Evolutionary conservation across 164 flowering plant genomes (phyloP).

Genomic region (Chimonanthus praecox): DNA sequence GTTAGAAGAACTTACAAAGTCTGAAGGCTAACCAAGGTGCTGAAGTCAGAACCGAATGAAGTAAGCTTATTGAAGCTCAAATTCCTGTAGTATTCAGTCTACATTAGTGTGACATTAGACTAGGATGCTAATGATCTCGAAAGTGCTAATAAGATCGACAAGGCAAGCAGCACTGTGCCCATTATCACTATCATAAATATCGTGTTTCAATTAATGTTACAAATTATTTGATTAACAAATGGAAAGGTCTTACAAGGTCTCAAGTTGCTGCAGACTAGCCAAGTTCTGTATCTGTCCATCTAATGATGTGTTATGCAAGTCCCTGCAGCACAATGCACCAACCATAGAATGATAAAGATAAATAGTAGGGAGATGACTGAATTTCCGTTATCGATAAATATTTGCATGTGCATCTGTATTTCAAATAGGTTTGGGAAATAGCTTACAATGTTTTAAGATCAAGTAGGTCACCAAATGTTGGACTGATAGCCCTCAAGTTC

Average conservation of each 20-base stretch:
- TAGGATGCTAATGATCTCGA: background rate
- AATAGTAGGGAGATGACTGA: background rate
- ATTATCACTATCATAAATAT: too few relatives aligned
- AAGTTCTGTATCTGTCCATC: constrained; percentile 68
- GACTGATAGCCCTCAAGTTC: constrained; percentile 61
- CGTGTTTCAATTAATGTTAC: too few relatives aligned
- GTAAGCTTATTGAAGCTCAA: constrained; percentile 76
- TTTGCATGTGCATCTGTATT: too few relatives aligned
- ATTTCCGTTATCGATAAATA: too few relatives aligned
- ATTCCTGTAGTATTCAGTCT: constrained; percentile 47
- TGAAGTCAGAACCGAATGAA: constrained; percentile 66
- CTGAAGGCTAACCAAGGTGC: constrained; percentile 51
- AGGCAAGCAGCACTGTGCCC: too few relatives aligned
- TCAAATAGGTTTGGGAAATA: background rate
- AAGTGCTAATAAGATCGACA: constrained; percentile 42
- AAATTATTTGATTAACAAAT: too few relatives aligned
- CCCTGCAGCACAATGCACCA: constrained; percentile 36
- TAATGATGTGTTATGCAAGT: constrained; percentile 84
- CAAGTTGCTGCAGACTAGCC: constrained; percentile 67
- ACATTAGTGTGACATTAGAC: constrained; percentile 4
- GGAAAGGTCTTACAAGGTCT: constrained; percentile 47
- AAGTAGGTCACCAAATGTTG: constrained; percentile 70
- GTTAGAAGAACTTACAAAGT: constrained; percentile 48
- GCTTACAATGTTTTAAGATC: constrained; percentile 69
- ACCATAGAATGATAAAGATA: background rate